phyloP scores from a whole-genome alignment of 1,284 basidiomycete species.

The Ceratobasidium sp. region DNA sequence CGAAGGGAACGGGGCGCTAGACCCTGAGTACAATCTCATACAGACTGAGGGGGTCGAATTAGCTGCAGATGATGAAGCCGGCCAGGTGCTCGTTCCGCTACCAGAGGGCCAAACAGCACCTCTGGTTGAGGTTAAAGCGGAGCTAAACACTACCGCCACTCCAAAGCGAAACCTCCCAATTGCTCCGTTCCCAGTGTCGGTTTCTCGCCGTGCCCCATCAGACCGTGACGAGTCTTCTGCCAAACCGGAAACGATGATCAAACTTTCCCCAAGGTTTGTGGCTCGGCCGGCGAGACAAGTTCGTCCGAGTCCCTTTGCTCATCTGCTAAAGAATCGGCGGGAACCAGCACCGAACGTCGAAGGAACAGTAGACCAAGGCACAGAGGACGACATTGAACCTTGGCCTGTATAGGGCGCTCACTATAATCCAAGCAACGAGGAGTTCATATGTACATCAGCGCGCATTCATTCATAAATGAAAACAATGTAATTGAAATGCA shows the following conservation, averaged over 20 bases:
- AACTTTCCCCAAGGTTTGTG: conserved; percentile 26
- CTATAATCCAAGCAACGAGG: neutral
- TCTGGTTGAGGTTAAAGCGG: neutral
- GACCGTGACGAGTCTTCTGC: neutral
- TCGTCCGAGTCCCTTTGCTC: conserved; percentile 28
- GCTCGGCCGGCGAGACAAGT: neutral
- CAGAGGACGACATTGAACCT: conserved; percentile 32
- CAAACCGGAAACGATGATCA: neutral
- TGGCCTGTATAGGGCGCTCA: conserved; percentile 13
- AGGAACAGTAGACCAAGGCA: neutral
- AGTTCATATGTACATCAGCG: conserved; percentile 2
- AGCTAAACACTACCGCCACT: neutral
- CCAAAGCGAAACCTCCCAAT: conserved; percentile 2
- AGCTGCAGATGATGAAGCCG: conserved; percentile 5
- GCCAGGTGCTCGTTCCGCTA: neutral
- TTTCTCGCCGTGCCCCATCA: neutral
- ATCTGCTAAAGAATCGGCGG: conserved; percentile 10
- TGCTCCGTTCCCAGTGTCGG: neutral
- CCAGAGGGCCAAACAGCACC: neutral
- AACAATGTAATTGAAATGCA: conserved; percentile 42
- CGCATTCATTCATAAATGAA: conserved; percentile 20
- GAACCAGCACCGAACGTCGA: neutral
- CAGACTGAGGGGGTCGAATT: conserved; percentile 14
- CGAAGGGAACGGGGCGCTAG: neutral
- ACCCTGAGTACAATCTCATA: neutral